A percentile compares a stretch with the other conserved stretches of the same genome.
Conservation (phyloP, 1,139 yeast genomes). For the Sugiyamaella paludigena region DNA sequence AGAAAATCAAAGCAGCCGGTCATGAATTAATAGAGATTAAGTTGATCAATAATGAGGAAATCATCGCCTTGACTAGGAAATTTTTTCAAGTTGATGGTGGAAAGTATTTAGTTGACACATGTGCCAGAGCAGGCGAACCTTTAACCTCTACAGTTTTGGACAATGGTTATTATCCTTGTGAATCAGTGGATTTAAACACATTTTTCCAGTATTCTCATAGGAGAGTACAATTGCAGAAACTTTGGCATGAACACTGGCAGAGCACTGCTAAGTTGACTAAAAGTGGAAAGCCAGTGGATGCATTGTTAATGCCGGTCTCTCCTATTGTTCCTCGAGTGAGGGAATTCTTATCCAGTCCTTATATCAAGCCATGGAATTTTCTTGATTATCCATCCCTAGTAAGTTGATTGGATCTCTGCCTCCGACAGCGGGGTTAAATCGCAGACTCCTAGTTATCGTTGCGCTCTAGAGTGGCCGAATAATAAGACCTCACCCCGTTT, state of each 20-base stretch:
- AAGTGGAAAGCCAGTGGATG: conserved; percentile 40
- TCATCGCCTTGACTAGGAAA: conserved; percentile 37
- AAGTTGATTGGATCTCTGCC: too few relatives aligned
- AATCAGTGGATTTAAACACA: conserved; percentile 33
- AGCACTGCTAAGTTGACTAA: conserved; percentile 28
- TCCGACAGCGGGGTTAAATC: too few relatives aligned
- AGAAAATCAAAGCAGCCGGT: conserved; percentile 36
- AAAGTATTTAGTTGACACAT: conserved; percentile 35
- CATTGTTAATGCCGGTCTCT: conserved; percentile 40
- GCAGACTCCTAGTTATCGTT: background rate
- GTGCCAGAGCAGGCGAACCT: conserved; percentile 46
- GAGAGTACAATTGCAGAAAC: conserved; percentile 55
- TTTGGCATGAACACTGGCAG: conserved; percentile 27
- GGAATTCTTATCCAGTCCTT: conserved; percentile 24
- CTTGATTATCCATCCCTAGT: conserved; percentile 28
- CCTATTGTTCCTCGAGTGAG: conserved; percentile 32
- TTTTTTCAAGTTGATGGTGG: conserved; percentile 49
- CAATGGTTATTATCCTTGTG: conserved; percentile 37
- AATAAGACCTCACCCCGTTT: too few relatives aligned
- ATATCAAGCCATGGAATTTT: conserved; percentile 25
- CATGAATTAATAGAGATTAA: conserved; percentile 46
- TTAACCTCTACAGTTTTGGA: conserved; percentile 27
- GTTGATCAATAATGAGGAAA: conserved; percentile 35
- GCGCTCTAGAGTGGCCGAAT: too few relatives aligned
- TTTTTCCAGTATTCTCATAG: conserved; percentile 35